Percentiles rank a stretch among this genome's conserved stretches.
These are phyloP conservation scores for Suhomyces sp. DNA, from an alignment of 805 yeast genomes.

Conservation along the genomic window DNA sequence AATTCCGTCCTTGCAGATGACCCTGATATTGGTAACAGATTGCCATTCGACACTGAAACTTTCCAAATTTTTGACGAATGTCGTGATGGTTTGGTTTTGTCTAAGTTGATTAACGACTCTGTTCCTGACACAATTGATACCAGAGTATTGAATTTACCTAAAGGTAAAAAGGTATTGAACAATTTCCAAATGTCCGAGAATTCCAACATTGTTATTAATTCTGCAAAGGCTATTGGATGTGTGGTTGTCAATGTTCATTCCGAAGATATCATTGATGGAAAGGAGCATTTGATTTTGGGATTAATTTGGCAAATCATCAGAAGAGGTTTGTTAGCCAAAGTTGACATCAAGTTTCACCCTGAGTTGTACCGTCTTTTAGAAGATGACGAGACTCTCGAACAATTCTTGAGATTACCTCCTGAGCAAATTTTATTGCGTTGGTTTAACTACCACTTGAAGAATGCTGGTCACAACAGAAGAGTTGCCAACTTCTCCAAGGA, in stretches of 20 bases:
- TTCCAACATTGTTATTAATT: constrained; percentile 95
- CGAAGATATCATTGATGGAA: constrained; percentile 92
- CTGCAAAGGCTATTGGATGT: constrained; percentile 99
- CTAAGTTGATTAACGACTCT: constrained; percentile 93
- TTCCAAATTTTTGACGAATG: constrained; percentile 97
- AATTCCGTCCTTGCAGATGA: constrained; percentile 91
- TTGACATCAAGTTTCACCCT: constrained; percentile 94
- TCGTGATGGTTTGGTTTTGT: constrained; percentile 88
- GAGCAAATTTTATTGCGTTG: constrained; percentile 95
- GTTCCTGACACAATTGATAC: constrained; percentile 98
- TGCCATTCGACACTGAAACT: constrained; percentile 90
- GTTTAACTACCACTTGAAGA: constrained; percentile 94
- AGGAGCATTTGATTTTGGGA: constrained; percentile 87
- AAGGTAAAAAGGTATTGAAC: constrained; percentile 70
- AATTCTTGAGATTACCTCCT: constrained; percentile 93
- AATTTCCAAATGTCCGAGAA: constrained; percentile 95
- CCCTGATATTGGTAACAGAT: constrained; percentile 72
- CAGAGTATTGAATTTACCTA: constrained; percentile 89
- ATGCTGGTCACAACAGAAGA: constrained; percentile 85
- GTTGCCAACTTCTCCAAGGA: constrained; percentile 86
- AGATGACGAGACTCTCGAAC: constrained; percentile 96
- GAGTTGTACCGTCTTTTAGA: constrained; percentile 92
- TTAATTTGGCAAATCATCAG: constrained; percentile 97
- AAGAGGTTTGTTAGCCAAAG: constrained; percentile 90
- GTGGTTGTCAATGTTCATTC: constrained; percentile 97